Evolutionary conservation across 768 basidiomycete genomes (phyloP).

Genomic region (Leccinum longicurvipes): DNA sequence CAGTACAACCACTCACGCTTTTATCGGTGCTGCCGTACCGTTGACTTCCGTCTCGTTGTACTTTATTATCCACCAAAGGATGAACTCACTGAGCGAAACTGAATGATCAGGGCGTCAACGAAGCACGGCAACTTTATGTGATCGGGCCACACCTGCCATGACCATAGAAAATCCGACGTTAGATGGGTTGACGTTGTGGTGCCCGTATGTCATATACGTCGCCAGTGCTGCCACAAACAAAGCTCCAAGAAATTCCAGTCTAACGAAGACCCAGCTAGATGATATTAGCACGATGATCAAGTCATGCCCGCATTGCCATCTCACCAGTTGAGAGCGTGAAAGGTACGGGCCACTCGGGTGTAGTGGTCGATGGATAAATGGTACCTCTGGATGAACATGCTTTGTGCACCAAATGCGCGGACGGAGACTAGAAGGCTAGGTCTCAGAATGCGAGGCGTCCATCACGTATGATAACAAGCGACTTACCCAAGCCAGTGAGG

Average conservation of each 20-base stretch:
- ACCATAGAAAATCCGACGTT: conserved; percentile 17
- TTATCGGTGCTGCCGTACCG: neutral
- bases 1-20: conserved; percentile 2
- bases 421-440: conserved; percentile 30
- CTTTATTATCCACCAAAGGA: conserved; percentile 23
- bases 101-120: neutral
- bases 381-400: conserved; percentile 26
- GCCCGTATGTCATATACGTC: conserved; percentile 35
- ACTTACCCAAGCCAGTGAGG: conserved; percentile 16
- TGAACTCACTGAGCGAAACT: conserved; percentile 6
- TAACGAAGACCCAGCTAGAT: conserved; percentile 33
- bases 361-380: conserved; percentile 36
- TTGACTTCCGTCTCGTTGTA: conserved; percentile 16
- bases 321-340: conserved; percentile 31
- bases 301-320: too few relatives aligned
- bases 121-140: neutral
- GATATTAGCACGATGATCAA: neutral
- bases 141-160: conserved; percentile 6
- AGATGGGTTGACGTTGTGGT: conserved; percentile 10
- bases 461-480: neutral
- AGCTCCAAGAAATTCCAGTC: conserved; percentile 41
- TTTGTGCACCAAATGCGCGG: conserved; percentile 38
- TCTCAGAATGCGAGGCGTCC: neutral
- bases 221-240: conserved; percentile 33
- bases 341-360: conserved; percentile 18